A percentile compares a stretch with the other conserved stretches of the same genome.
phyloP scores from a whole-genome alignment of 2,329 filamentous ascomycete species.

The Exophiala calicioides region DNA sequence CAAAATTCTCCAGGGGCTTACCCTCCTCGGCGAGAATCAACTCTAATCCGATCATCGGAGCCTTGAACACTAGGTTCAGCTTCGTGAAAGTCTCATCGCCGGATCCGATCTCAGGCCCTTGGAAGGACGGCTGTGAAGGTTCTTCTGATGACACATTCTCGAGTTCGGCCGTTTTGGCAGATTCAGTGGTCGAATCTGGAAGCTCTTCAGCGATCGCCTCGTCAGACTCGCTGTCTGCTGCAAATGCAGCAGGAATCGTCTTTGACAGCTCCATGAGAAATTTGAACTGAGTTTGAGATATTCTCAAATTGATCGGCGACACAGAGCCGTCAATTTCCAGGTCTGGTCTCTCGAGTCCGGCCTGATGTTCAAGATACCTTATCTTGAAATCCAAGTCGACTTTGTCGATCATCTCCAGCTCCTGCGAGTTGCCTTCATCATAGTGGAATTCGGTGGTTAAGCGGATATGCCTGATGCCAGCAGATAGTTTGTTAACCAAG shows the following conservation, averaged over 20 bases:
- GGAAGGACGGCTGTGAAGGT: slow-evolving; percentile 48
- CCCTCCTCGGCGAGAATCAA: slow-evolving; percentile 75
- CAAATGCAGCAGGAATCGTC: slow-evolving; percentile 85
- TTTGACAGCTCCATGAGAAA: slow-evolving; percentile 85
- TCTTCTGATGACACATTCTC: slow-evolving; percentile 49
- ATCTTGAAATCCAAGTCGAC: slow-evolving; percentile 93
- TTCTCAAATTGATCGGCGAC: slow-evolving; percentile 85
- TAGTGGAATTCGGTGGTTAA: slow-evolving; percentile 90
- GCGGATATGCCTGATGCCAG: slow-evolving; percentile 88
- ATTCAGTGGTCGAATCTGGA: slow-evolving; percentile 55
- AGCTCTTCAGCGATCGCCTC: slow-evolving; percentile 76
- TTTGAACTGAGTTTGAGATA: slow-evolving; percentile 89
- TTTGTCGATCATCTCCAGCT: slow-evolving; percentile 94
- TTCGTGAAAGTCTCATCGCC: slow-evolving; percentile 81
- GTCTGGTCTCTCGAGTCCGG: slow-evolving; percentile 77
- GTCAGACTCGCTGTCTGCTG: slow-evolving; percentile 68
- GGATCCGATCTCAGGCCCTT: slow-evolving; percentile 70
- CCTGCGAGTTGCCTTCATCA: slow-evolving; percentile 68
- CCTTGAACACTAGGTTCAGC: slow-evolving; percentile 86
- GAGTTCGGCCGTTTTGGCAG: slow-evolving; percentile 50
- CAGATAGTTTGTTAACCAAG: slow-evolving; percentile 83
- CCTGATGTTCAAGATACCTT: slow-evolving; percentile 83
- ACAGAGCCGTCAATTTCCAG: slow-evolving; percentile 88
- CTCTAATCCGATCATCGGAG: slow-evolving; percentile 84
- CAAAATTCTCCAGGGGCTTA: slow-evolving; percentile 74